Evolutionary conservation across 441 rosid species (phyloP).

Genomic region (Viola pubescens): DNA sequence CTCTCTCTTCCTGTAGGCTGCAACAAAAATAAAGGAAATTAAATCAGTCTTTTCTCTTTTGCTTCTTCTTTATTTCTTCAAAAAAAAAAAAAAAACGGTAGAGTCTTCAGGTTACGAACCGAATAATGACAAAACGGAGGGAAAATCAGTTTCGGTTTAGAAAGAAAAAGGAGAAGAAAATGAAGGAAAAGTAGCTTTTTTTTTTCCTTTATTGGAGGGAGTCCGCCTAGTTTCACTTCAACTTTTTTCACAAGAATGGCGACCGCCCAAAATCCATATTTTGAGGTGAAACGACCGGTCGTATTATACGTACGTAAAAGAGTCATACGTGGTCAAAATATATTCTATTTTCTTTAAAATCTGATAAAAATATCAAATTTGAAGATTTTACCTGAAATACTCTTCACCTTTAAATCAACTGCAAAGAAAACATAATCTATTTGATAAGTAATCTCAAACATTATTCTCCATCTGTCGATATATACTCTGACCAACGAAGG

Average conservation of each 20-base stretch:
- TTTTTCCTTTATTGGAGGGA: neutral
- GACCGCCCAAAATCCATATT: neutral
- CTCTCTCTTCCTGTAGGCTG: conserved; percentile 5
- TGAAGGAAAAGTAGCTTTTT: neutral
- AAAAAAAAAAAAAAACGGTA: neutral
- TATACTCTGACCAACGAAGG: too few relatives aligned
- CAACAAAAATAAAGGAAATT: neutral
- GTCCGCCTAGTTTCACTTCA: neutral
- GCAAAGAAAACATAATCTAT: too few relatives aligned
- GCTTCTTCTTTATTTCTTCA: too few relatives aligned
- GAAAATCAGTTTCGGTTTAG: conserved; percentile 14
- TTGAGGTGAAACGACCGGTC: too few relatives aligned
- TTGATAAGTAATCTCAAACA: too few relatives aligned
- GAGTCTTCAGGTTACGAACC: neutral
- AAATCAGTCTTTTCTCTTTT: neutral
- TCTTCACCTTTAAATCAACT: too few relatives aligned
- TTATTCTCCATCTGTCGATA: too few relatives aligned
- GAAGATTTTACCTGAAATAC: too few relatives aligned
- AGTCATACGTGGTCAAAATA: too few relatives aligned
- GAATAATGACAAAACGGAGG: conserved; percentile 17
- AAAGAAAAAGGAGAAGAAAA: neutral
- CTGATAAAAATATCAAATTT: too few relatives aligned
- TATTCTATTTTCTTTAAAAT: too few relatives aligned
- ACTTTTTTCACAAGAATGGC: neutral
- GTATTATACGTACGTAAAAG: too few relatives aligned